Base-by-base conservation (phyloP, 768 basidiomycete species). In the Kwoniella dejecticola region DNA sequence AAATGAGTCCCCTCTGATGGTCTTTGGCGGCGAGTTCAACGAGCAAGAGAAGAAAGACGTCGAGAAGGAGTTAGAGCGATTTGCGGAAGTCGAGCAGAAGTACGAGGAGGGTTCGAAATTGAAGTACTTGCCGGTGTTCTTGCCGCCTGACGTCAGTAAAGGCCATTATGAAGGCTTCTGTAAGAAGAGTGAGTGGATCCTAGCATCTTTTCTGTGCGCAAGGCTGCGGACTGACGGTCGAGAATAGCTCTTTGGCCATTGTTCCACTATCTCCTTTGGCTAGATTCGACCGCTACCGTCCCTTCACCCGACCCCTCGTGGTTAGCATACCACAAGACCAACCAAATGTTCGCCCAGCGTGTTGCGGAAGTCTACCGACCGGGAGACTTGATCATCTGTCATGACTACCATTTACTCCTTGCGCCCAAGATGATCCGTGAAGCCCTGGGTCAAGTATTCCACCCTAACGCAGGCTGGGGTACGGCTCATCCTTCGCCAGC, bases 191-290 rank as follows among this genome's bases (percentile, higher is more conserved):
- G 71, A 79, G 89, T 85, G 15, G n/a, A n/a, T n/a, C n/a, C n/a
- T n/a, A 10, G 61, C 36, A 38, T 38, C 36, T 38, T 17, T 8
- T 8, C 17, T 42, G 19, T 42, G 11, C 17, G 17, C 21, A 13
- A 63, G 33, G 1, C n/a, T n/a, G n/a, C 24, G 36, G 10, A 26
- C 11, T 50, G 13, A 12, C 44, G 2, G 24, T 1, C 2, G 5
- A 11, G 19, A n/a, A 31, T 71, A 95, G 92, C 88, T 38, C 86
- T 99, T 44, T 99, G 95, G 94, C 95, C 95, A 1, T 82, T 97
- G 41, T 96, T 98, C 85, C 96, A 98, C 81, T 98, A 98, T 77
- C 86, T 98, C 58, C 87, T 97, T 57, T 96, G 94, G 89, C 93
- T 95, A 78, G 96, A 98, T 76, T 91, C 77, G 5, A 77, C 93